Evolutionary conservation across 805 yeast genomes (phyloP).

Genomic region (Kurtzmaniella fragi): DNA sequence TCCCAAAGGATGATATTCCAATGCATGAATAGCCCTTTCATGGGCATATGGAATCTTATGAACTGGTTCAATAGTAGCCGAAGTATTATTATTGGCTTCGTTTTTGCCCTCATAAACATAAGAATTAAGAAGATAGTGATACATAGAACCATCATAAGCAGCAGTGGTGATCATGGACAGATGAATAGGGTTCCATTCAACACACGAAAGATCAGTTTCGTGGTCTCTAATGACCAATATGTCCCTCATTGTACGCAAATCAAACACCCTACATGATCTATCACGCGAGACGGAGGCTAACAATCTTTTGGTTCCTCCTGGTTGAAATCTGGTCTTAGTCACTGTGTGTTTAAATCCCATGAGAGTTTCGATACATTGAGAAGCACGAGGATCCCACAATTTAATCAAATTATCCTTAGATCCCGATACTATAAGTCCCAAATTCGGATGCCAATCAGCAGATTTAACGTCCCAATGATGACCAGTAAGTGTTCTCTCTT

Average conservation of each 20-base stretch:
- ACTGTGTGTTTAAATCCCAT: conserved; percentile 94
- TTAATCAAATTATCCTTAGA: conserved; percentile 92
- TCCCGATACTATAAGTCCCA: conserved; percentile 86
- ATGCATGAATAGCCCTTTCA: conserved; percentile 83
- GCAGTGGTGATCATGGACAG: conserved; percentile 77
- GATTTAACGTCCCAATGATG: conserved; percentile 99
- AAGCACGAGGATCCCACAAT: conserved; percentile 92
- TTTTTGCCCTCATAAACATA: conserved; percentile 33
- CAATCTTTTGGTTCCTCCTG: conserved; percentile 64
- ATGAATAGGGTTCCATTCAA: conserved; percentile 92
- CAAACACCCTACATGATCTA: conserved; percentile 82
- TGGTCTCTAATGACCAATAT: conserved; percentile 67
- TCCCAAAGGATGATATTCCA: conserved; percentile 93
- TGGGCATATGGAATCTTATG: conserved; percentile 88
- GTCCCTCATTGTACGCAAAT: conserved; percentile 79
- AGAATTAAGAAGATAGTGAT: conserved; percentile 64
- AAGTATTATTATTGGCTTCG: conserved; percentile 8
- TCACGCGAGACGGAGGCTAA: conserved; percentile 88
- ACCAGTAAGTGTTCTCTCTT: conserved; percentile 76
- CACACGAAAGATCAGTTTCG: conserved; percentile 78
- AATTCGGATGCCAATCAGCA: conserved; percentile 92
- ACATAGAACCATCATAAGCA: conserved; percentile 82
- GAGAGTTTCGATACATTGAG: conserved; percentile 68
- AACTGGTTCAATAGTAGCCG: conserved; percentile 29
- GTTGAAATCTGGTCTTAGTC: conserved; percentile 81